A percentile compares a stretch with the other conserved stretches of the same genome.
These are phyloP conservation scores for Penicillium vulpinum DNA, from an alignment of 2,329 filamentous ascomycete genomes.

Conservation along the genomic window DNA sequence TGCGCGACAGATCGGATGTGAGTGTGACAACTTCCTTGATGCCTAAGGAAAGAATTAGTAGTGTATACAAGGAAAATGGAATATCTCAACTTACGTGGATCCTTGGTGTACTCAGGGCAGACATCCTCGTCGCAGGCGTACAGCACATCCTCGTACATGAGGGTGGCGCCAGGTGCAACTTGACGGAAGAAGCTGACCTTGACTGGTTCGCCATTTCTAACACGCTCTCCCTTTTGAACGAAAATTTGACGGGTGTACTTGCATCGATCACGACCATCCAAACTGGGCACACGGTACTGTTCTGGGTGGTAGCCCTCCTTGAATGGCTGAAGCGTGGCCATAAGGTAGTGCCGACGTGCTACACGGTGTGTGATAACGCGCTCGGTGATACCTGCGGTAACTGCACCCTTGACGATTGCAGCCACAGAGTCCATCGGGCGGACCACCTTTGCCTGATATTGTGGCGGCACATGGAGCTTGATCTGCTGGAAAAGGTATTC, in stretches of 20 bases:
- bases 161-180: conserved; percentile 90
- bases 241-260: conserved; percentile 99
- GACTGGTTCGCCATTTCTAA: conserved; percentile 98
- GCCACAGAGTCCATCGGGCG: conserved; percentile 98
- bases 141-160: conserved; percentile 99
- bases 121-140: conserved; percentile 98
- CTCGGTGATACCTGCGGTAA: conserved; percentile 96
- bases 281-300: conserved; percentile 92
- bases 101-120: conserved; percentile 97
- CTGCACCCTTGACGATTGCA: conserved; percentile 96
- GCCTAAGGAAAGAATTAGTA: conserved; percentile 54
- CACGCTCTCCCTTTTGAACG: conserved; percentile 95
- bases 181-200: conserved; percentile 99
- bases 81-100: conserved; percentile 78
- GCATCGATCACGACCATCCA: conserved; percentile 97
- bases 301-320: conserved; percentile 98
- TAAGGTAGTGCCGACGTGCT: conserved; percentile 94
- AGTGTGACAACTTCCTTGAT: conserved; percentile 99
- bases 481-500: conserved; percentile 99
- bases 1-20: conserved; percentile 92
- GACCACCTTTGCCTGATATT: conserved; percentile 98
- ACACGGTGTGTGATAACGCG: conserved; percentile 95
- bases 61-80: background rate
- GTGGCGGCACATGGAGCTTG: conserved; percentile 94
- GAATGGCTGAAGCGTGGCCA: conserved; percentile 98